These are phyloP conservation scores for Naganishia albida DNA, from an alignment of 1,284 basidiomycete genomes.

Conservation along the genomic window DNA sequence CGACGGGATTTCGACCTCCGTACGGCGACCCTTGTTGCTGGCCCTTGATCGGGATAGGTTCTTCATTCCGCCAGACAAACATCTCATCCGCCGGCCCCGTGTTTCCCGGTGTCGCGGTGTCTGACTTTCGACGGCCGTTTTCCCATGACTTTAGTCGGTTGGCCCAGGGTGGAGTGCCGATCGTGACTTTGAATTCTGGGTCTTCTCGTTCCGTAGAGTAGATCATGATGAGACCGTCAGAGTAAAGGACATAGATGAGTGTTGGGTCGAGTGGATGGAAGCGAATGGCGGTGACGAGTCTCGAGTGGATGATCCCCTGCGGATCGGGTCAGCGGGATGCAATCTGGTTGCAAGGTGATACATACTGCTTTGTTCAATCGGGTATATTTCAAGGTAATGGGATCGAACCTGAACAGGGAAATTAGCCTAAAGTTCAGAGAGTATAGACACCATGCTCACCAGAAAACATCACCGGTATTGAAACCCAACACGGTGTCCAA, in stretches of 20 bases:
- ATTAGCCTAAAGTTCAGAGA: neutral
- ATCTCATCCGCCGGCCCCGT: constrained; percentile 29
- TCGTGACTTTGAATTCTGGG: constrained; percentile 61
- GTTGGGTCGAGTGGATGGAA: constrained; percentile 78
- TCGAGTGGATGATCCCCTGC: constrained; percentile 76
- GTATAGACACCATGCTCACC: constrained; percentile 64
- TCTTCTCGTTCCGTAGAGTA: constrained; percentile 90
- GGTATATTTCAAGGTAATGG: constrained; percentile 69
- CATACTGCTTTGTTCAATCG: constrained; percentile 86
- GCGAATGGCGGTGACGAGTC: constrained; percentile 72
- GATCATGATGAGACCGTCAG: constrained; percentile 82
- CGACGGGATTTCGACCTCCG: constrained; percentile 53
- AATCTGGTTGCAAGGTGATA: constrained; percentile 28
- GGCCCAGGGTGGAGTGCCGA: constrained; percentile 44
- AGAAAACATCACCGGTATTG: constrained; percentile 85
- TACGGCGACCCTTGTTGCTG: constrained; percentile 41
- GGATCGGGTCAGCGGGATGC: constrained; percentile 36
- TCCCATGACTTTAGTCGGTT: constrained; percentile 24
- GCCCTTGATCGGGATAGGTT: constrained; percentile 45
- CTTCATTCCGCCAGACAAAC: constrained; percentile 53
- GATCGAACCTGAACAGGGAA: constrained; percentile 60
- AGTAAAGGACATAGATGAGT: constrained; percentile 80
- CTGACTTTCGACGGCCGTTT: constrained; percentile 11
- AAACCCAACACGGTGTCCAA: constrained; percentile 93
- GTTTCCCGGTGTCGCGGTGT: constrained; percentile 10